Evolutionary conservation across 148 eudicot species (phyloP), one percentile per base, ranked within the genome.

Genomic region (Hydrangea macrophylla): DNA sequence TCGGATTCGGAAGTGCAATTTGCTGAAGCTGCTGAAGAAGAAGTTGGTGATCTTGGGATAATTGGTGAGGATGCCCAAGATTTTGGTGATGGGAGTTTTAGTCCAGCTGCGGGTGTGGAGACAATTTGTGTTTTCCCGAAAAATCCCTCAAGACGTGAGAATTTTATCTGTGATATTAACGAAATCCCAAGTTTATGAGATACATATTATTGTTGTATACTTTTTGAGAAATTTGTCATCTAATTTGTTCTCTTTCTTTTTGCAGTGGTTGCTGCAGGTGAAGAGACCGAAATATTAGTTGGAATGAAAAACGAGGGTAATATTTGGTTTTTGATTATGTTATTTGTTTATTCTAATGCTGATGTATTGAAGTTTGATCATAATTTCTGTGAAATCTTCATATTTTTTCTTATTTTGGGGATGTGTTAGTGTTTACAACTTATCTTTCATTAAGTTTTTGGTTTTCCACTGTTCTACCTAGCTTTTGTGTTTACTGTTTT

Each of bases 291-390:
- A 77, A 76, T 90, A 18, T 75, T 90, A 24, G 85, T 90, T 76
- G 98, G 92, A 66, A 66, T 92, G 32, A 84, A 93, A 79, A 84
- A 93, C 69, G 90, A 93, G 51, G 98, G 98, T 93, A 83, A 65
- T 50, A 1, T 48, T 33, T 62, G 70, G 10, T 68, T 15, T 3
- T 30, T 24, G 50, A 35, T 23, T 20, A 17, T 15, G 2, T 3
- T 11, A 48, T 18, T 48, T 48, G 53, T 18, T 18, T 15, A 48
- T 15, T 11, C 18, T n/a, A n/a, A n/a, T n/a, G n/a, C n/a, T 42
- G 11, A 2, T 8, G 53, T 48, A 17, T 48, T 18, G 53, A 2
- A 15, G 53, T 42, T 62, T 12, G 5, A 5, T 58, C 8, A 10
- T 35, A 15, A 35, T 35, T 54, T 4, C 33, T 23, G 17, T 23